These are phyloP conservation scores for Capsicum pubescens DNA, from an alignment of 257 asterid species.

Conservation along the genomic window DNA sequence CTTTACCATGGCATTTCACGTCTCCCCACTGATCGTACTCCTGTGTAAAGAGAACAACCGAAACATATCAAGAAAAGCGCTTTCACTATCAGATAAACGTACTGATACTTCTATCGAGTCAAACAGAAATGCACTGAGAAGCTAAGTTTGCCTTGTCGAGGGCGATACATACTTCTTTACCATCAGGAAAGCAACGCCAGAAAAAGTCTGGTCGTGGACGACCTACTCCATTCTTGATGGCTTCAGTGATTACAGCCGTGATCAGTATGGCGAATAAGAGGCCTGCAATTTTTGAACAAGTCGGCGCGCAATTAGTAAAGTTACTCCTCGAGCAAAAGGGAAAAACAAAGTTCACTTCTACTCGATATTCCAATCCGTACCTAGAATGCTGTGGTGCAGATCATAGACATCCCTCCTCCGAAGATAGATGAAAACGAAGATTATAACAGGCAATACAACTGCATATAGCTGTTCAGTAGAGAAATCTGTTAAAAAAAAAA, in stretches of 20 bases:
- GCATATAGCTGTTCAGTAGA: conserved; percentile 62
- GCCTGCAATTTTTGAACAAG: conserved; percentile 49
- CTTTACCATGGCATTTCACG: conserved; percentile 70
- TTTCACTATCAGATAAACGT: neutral
- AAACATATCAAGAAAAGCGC: no score
- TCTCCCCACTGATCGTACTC: conserved; percentile 65
- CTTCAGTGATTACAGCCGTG: conserved; percentile 77
- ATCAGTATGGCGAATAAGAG: conserved; percentile 68
- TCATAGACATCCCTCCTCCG: conserved; percentile 78
- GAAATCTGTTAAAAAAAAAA: neutral
- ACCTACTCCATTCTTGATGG: conserved; percentile 84
- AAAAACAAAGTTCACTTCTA: neutral
- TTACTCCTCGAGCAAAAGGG: neutral
- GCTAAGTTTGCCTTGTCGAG: neutral
- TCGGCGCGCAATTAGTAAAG: neutral
- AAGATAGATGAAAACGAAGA: conserved; percentile 66
- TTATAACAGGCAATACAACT: conserved; percentile 63
- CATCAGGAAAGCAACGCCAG: conserved; percentile 97
- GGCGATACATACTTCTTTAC: conserved; percentile 53
- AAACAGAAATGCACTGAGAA: neutral
- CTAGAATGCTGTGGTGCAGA: conserved; percentile 77
- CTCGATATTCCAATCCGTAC: conserved; percentile 32
- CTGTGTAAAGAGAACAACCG: conserved; percentile 44
- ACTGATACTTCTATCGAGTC: neutral
- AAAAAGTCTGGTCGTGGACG: conserved; percentile 87